Evolutionary conservation across 2,329 filamentous ascomycete species (phyloP).

Genomic region (Leptographium flavum): DNA sequence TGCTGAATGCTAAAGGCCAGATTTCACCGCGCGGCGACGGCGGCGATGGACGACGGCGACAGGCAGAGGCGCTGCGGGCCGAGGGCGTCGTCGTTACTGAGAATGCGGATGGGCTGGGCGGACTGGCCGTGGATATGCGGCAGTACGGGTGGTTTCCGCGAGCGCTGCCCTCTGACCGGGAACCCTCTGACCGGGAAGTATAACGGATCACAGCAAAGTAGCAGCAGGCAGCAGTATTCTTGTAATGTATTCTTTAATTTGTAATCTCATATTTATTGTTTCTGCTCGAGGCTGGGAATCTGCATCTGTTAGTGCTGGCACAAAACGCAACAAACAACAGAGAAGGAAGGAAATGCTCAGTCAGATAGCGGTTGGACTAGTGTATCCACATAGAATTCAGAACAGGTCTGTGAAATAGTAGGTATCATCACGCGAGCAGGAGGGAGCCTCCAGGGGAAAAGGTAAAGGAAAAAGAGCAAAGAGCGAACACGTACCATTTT

Average conservation of each 20-base stretch:
- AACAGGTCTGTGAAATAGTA: slow-evolving; percentile 70
- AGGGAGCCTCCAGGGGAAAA: slow-evolving; percentile 14
- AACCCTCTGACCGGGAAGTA: no score
- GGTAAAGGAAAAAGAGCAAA: slow-evolving; percentile 7
- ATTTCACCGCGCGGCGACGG: slow-evolving; percentile 56
- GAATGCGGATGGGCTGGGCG: slow-evolving; percentile 31
- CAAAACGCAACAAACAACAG: not conserved
- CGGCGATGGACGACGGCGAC: slow-evolving; percentile 19
- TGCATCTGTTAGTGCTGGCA: slow-evolving; percentile 3
- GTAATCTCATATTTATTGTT: no score
- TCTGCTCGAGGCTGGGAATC: not conserved
- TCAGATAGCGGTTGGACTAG: slow-evolving; percentile 80
- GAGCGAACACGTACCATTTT: slow-evolving; percentile 20
- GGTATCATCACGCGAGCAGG: slow-evolving; percentile 50
- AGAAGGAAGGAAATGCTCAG: slow-evolving; percentile 2
- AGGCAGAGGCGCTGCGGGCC: slow-evolving; percentile 32
- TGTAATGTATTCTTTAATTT: no score
- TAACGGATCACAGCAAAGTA: no score
- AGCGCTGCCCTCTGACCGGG: slow-evolving; percentile 32
- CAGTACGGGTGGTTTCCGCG: slow-evolving; percentile 43
- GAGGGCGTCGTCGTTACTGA: slow-evolving; percentile 37
- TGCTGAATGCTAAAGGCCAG: slow-evolving; percentile 74
- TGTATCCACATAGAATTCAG: slow-evolving; percentile 60
- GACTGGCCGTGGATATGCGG: slow-evolving; percentile 34
- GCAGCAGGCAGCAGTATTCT: no score